Evolutionary conservation across 306 rosid species (phyloP).

Genomic region (Cucurbita moschata): DNA sequence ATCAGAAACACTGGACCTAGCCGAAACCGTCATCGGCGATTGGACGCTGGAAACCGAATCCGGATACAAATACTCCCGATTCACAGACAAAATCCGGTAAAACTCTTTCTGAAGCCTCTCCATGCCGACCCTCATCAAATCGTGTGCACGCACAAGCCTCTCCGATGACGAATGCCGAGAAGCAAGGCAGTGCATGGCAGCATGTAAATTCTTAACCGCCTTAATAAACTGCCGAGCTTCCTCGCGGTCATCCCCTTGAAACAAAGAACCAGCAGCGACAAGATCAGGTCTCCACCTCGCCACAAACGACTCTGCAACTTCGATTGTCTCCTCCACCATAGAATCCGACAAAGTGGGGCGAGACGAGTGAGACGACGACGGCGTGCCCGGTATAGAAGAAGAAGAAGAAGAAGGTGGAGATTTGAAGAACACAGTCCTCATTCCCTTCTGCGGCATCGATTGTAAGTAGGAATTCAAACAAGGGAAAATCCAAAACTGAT

Average conservation of each 20-base stretch:
- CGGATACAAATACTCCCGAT: constrained; percentile 20
- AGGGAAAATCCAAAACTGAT: neutral
- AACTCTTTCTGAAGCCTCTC: constrained; percentile 39
- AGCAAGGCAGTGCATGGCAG: constrained; percentile 34
- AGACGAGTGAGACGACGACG: neutral
- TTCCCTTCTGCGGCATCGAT: constrained; percentile 6
- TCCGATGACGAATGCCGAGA: constrained; percentile 20
- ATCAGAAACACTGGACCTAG: constrained; percentile 25
- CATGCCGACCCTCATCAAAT: constrained; percentile 33
- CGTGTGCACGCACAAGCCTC: constrained; percentile 21
- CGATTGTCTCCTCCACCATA: constrained; percentile 27
- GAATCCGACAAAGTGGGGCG: constrained; percentile 22
- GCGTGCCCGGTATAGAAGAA: neutral
- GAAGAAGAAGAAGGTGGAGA: neutral
- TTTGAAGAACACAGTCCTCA: constrained; percentile 19
- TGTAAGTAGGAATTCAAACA: neutral
- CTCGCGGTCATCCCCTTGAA: constrained; percentile 20
- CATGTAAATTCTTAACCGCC: constrained; percentile 27
- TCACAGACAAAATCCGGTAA: constrained; percentile 19
- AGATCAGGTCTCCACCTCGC: constrained; percentile 21
- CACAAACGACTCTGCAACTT: constrained; percentile 26
- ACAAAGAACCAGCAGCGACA: constrained; percentile 3
- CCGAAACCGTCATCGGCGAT: constrained; percentile 12
- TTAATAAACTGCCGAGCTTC: constrained; percentile 31
- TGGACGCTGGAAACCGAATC: constrained; percentile 19